Evolutionary conservation across 768 basidiomycete species (phyloP).

Genomic region (Rhizopogon vinicolor): DNA sequence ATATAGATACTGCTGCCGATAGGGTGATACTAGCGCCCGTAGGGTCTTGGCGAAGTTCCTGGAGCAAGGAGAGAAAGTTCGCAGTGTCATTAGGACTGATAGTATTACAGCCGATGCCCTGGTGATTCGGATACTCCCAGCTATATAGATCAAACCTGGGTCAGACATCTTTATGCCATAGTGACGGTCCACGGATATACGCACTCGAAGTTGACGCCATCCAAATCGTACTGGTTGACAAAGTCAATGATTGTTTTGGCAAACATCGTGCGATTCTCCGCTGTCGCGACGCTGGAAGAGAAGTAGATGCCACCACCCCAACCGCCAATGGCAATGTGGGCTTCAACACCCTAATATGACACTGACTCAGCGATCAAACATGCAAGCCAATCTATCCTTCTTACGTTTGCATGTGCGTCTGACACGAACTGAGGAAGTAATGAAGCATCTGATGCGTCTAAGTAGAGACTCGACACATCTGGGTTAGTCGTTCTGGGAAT

Average conservation of each 20-base stretch:
- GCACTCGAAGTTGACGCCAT: slow-evolving; percentile 67
- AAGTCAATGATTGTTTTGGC: slow-evolving; percentile 48
- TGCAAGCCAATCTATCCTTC: background rate
- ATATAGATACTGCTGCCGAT: slow-evolving; percentile 64
- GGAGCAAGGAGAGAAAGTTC: slow-evolving; percentile 77
- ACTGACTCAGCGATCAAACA: background rate
- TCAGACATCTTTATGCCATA: background rate
- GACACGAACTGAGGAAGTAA: slow-evolving; percentile 4
- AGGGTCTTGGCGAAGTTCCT: slow-evolving; percentile 48
- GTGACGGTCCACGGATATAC: slow-evolving; percentile 20
- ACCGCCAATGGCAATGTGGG: slow-evolving; percentile 60
- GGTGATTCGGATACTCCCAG: slow-evolving; percentile 80
- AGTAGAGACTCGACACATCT: background rate
- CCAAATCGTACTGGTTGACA: slow-evolving; percentile 43
- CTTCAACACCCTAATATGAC: slow-evolving; percentile 45
- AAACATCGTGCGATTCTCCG: slow-evolving; percentile 52
- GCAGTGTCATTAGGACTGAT: slow-evolving; percentile 59
- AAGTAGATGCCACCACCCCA: slow-evolving; percentile 63
- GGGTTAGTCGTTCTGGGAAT: slow-evolving; percentile 1
- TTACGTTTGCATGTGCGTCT: slow-evolving; percentile 5
- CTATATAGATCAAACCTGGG: slow-evolving; percentile 27
- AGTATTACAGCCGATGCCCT: slow-evolving; percentile 71
- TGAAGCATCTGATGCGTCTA: background rate
- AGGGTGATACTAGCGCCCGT: slow-evolving; percentile 57
- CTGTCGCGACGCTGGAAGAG: slow-evolving; percentile 51